Conservation (phyloP, 257 asterid species). For the Scutellaria minor region DNA sequence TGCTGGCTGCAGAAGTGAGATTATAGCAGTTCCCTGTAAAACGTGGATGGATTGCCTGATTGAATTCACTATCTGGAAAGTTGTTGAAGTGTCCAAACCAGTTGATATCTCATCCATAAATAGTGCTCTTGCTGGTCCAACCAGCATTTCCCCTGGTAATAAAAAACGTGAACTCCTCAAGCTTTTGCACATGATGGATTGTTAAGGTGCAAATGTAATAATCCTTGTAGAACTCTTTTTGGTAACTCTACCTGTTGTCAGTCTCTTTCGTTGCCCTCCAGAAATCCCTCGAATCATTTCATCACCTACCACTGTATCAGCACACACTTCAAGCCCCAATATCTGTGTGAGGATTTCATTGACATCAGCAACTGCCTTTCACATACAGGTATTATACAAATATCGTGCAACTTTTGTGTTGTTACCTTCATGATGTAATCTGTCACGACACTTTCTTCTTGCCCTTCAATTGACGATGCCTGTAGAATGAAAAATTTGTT, state of each 20-base stretch:
- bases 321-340: conserved; percentile 86
- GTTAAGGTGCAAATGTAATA: conserved; percentile 6
- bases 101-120: conserved; percentile 98
- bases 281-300: conserved; percentile 90
- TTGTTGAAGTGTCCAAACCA: conserved; percentile 91
- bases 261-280: conserved; percentile 85
- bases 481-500: conserved; percentile 29
- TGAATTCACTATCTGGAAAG: conserved; percentile 80
- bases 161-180: conserved; percentile 3
- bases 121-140: conserved; percentile 87
- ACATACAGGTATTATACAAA: not conserved
- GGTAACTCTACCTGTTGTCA: conserved; percentile 70
- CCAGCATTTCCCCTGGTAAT: conserved; percentile 81
- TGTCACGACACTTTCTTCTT: conserved; percentile 72
- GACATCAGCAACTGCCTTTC: conserved; percentile 3
- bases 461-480: conserved; percentile 88
- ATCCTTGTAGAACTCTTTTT: not conserved
- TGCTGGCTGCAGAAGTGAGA: conserved; percentile 91
- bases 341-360: conserved; percentile 46
- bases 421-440: conserved; percentile 87
- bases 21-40: conserved; percentile 78
- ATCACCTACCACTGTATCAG: conserved; percentile 85
- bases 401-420: not conserved
- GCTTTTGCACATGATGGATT: not conserved
- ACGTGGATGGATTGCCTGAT: conserved; percentile 78